phyloP scores from a whole-genome alignment of 805 yeast genomes.

The Metahyphopichia silvanorum region DNA sequence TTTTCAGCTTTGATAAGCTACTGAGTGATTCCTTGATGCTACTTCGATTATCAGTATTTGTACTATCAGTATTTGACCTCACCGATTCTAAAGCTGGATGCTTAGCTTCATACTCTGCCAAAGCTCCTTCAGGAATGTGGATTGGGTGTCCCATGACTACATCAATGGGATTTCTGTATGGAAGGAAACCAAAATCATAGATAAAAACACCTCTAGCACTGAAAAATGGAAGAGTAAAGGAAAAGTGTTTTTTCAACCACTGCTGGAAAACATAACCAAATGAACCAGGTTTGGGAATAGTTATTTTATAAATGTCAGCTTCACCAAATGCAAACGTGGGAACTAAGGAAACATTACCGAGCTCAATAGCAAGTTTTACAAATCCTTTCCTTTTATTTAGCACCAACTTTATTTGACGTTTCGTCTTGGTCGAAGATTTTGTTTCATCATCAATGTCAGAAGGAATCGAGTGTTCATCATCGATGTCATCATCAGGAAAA shows the following conservation, averaged over 20 bases:
- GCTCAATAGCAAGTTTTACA: constrained; percentile 76
- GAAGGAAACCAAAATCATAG: constrained; percentile 87
- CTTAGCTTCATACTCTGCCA: constrained; percentile 25
- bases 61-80: constrained; percentile 2
- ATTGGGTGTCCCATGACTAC: constrained; percentile 74
- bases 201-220: constrained; percentile 91
- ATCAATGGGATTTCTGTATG: constrained; percentile 76
- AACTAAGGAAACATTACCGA: constrained; percentile 75
- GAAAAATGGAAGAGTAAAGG: constrained; percentile 88
- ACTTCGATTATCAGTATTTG: constrained; percentile 3
- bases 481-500: constrained; percentile 7
- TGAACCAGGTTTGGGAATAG: constrained; percentile 37
- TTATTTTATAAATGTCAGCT: constrained; percentile 52
- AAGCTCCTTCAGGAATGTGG: constrained; percentile 44
- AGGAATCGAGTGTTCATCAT: constrained; percentile 1
- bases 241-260: constrained; percentile 66
- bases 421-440: neutral
- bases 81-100: constrained; percentile 27
- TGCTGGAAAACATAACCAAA: constrained; percentile 57
- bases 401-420: constrained; percentile 62
- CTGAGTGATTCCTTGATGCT: constrained; percentile 19
- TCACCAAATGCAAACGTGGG: constrained; percentile 94
- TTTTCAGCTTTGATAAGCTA: constrained; percentile 22
- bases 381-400: constrained; percentile 82
- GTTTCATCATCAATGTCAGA: neutral